Conservation (phyloP, 306 rosid species). For the Dalbergia cochinchinensis region DNA sequence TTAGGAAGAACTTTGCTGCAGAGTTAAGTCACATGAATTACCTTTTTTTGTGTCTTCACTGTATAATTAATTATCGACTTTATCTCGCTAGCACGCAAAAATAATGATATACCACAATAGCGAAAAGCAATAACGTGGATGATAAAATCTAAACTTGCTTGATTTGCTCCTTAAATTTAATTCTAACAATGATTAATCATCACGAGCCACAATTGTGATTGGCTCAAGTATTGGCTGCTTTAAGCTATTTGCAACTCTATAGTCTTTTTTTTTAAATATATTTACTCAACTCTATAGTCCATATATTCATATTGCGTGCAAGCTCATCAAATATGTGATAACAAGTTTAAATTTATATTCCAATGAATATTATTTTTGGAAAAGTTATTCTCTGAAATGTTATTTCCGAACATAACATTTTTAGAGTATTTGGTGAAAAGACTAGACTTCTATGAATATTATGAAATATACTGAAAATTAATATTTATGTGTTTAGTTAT, state of each 20-base stretch:
- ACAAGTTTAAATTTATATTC: no score
- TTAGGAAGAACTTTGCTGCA: conserved; percentile 22
- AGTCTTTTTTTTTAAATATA: no score
- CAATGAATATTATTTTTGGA: no score
- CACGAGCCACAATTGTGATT: not conserved
- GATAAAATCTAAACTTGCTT: not conserved
- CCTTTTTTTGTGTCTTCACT: not conserved
- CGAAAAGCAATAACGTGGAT: not conserved
- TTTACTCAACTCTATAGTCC: not conserved
- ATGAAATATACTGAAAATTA: no score
- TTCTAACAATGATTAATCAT: conserved; percentile 10
- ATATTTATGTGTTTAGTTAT: no score
- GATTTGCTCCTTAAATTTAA: not conserved
- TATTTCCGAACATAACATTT: no score
- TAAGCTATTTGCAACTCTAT: not conserved
- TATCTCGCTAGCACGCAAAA: conserved; percentile 3
- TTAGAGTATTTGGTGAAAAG: no score
- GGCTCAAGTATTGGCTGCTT: not conserved
- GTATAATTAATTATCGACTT: conserved; percentile 16
- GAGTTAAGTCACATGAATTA: conserved; percentile 27
- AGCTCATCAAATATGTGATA: not conserved
- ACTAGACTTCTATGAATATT: no score
- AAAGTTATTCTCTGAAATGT: no score
- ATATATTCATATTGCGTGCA: not conserved
- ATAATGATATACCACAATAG: conserved; percentile 3